A percentile compares a stretch with the other conserved stretches of the same genome.
phyloP scores from a whole-genome alignment of 2,329 filamentous ascomycete species.

The Paraconiothyrium sp. region DNA sequence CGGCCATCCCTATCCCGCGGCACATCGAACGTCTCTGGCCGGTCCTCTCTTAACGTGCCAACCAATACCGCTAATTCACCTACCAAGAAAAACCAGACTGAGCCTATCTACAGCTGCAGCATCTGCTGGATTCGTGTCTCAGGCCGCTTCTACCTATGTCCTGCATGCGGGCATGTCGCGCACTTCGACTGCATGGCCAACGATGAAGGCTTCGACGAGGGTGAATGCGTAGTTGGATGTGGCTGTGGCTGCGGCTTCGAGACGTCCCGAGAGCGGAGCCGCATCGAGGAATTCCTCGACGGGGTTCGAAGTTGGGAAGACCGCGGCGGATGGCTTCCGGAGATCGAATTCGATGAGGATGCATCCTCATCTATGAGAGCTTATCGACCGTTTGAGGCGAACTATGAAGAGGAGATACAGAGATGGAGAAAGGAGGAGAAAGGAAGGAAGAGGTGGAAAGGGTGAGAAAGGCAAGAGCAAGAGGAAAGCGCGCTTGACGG shows the following conservation, averaged over 20 bases:
- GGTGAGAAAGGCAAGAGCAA: conserved; percentile 33
- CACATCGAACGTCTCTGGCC: conserved; percentile 38
- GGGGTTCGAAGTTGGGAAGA: conserved; percentile 42
- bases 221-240: conserved; percentile 44
- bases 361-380: conserved; percentile 28
- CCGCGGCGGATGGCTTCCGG: conserved; percentile 32
- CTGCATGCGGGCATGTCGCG: conserved; percentile 48
- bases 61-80: conserved; percentile 19
- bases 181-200: conserved; percentile 49
- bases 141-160: conserved; percentile 48
- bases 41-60: conserved; percentile 27
- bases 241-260: conserved; percentile 42
- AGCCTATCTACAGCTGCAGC: conserved; percentile 45
- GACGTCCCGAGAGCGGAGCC: conserved; percentile 34
- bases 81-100: conserved; percentile 22
- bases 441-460: conserved; percentile 27
- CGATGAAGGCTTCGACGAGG: conserved; percentile 34
- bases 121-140: conserved; percentile 51
- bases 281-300: conserved; percentile 43
- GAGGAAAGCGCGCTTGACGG: conserved; percentile 37
- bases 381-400: background rate
- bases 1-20: conserved; percentile 39
- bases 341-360: conserved; percentile 28
- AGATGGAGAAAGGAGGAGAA: conserved; percentile 20
- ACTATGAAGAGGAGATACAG: conserved; percentile 25